Conservation (phyloP, 202 grass and related monocot species). For the Miscanthus sacchariflorus region DNA sequence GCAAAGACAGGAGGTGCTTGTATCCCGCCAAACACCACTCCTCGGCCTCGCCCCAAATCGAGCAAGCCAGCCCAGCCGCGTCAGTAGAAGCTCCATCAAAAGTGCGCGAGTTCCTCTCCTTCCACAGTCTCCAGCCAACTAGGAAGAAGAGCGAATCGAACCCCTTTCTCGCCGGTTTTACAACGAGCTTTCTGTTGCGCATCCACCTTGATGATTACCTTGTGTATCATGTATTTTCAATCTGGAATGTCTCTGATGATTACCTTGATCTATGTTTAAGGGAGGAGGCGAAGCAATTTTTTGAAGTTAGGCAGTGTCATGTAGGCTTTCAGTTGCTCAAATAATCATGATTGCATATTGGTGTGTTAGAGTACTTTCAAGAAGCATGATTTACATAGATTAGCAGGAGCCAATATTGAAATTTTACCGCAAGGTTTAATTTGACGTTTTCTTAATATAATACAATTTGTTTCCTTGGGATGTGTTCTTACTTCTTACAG, state of each 20-base stretch:
- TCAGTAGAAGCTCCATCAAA: too few relatives aligned
- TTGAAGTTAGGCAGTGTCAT: neutral
- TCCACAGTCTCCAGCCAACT: too few relatives aligned
- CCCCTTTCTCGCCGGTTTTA: too few relatives aligned
- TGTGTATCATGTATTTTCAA: neutral
- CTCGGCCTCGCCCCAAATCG: too few relatives aligned
- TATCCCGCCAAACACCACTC: too few relatives aligned
- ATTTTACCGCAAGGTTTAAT: neutral
- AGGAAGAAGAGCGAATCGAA: too few relatives aligned
- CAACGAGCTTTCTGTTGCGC: too few relatives aligned
- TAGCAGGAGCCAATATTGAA: neutral
- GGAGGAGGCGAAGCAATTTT: neutral
- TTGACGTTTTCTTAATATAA: neutral
- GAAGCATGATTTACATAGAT: neutral
- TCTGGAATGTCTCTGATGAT: too few relatives aligned
- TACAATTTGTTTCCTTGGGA: neutral
- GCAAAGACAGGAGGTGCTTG: too few relatives aligned
- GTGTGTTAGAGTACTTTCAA: neutral
- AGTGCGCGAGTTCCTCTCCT: too few relatives aligned
- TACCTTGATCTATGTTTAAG: neutral
- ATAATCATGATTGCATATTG: neutral
- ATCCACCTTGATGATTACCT: too few relatives aligned
- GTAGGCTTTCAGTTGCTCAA: neutral
- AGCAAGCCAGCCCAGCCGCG: too few relatives aligned
- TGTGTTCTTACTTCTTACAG: conserved; percentile 46